A percentile compares a stretch with the other conserved stretches of the same genome.
phyloP scores from a whole-genome alignment of 352 stramenopile genomes.

The Pythium volutum region DNA sequence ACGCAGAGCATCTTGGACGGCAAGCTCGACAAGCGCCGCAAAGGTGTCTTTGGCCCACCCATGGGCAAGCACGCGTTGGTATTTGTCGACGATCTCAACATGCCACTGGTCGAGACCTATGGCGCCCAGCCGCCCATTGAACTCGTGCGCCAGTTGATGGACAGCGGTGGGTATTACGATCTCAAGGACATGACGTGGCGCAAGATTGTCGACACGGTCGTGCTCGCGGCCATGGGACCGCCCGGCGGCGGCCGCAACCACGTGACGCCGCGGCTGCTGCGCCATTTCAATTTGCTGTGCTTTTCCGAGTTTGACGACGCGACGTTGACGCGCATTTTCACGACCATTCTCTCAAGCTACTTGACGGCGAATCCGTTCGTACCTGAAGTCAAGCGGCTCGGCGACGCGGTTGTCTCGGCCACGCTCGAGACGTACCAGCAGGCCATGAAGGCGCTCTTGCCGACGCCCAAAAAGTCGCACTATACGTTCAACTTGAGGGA shows the following conservation, averaged over 20 bases:
- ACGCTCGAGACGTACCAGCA: slow-evolving; percentile 91
- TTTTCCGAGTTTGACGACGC: slow-evolving; percentile 93
- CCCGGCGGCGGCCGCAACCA: slow-evolving; percentile 88
- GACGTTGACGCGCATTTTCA: slow-evolving; percentile 93
- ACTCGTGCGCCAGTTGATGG: slow-evolving; percentile 89
- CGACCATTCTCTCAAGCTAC: slow-evolving; percentile 88
- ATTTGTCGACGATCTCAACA: slow-evolving; percentile 95
- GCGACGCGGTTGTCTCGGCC: slow-evolving; percentile 79
- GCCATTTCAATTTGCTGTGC: slow-evolving; percentile 93
- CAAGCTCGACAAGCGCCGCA: slow-evolving; percentile 93
- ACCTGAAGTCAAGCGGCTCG: slow-evolving; percentile 66
- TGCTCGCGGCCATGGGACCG: slow-evolving; percentile 90
- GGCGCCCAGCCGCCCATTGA: slow-evolving; percentile 92
- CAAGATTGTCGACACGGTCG: slow-evolving; percentile 89
- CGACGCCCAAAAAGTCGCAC: slow-evolving; percentile 93
- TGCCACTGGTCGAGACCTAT: slow-evolving; percentile 94
- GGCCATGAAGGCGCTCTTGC: slow-evolving; percentile 81
- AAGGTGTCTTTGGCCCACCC: slow-evolving; percentile 90
- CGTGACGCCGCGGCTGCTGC: slow-evolving; percentile 88
- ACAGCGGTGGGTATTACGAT: slow-evolving; percentile 91
- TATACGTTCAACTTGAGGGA: slow-evolving; percentile 97
- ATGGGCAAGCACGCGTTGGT: slow-evolving; percentile 84
- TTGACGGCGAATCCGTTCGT: slow-evolving; percentile 67
- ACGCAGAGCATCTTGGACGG: slow-evolving; percentile 95
- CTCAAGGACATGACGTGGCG: slow-evolving; percentile 92